These are phyloP conservation scores for Yamadazyma aaseri DNA, from an alignment of 1,139 yeast species.

Conservation along the genomic window DNA sequence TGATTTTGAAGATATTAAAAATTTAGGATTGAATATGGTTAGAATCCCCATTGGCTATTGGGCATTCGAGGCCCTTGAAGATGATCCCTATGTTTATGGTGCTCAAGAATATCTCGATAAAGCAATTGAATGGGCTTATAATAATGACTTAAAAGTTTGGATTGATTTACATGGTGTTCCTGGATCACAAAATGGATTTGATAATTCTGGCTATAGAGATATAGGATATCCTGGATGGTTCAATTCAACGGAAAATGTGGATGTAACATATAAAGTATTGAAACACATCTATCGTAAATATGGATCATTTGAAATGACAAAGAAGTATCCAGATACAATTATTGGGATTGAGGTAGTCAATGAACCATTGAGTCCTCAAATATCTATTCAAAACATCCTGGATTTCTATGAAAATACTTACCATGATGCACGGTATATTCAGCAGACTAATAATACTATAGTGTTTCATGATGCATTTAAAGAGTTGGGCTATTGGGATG, in stretches of 20 bases:
- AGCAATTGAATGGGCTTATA: slow-evolving; percentile 75
- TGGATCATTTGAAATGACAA: slow-evolving; percentile 53
- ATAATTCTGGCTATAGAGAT: slow-evolving; percentile 87
- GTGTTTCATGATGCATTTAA: slow-evolving; percentile 77
- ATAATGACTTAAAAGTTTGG: slow-evolving; percentile 73
- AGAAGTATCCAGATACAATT: slow-evolving; percentile 60
- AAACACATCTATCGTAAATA: slow-evolving; percentile 53
- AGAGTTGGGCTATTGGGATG: slow-evolving; percentile 60
- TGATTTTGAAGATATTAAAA: slow-evolving; percentile 63
- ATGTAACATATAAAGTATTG: slow-evolving; percentile 52
- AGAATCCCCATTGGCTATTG: slow-evolving; percentile 95
- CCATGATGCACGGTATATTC: slow-evolving; percentile 42
- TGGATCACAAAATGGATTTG: slow-evolving; percentile 96
- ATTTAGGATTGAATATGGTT: slow-evolving; percentile 76
- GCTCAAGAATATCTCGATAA: slow-evolving; percentile 70
- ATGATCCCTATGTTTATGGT: slow-evolving; percentile 89
- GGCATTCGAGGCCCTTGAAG: slow-evolving; percentile 68
- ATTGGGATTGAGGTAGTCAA: slow-evolving; percentile 83
- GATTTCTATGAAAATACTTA: slow-evolving; percentile 58
- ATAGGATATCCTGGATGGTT: slow-evolving; percentile 44
- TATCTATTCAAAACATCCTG: slow-evolving; percentile 57
- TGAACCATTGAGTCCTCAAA: slow-evolving; percentile 77
- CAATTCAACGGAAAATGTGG: slow-evolving; percentile 47
- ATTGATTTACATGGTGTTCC: slow-evolving; percentile 94
- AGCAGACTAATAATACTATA: slow-evolving; percentile 48